Base-by-base conservation (phyloP, 2,329 filamentous ascomycete genomes). In the Alternaria gaisen region DNA sequence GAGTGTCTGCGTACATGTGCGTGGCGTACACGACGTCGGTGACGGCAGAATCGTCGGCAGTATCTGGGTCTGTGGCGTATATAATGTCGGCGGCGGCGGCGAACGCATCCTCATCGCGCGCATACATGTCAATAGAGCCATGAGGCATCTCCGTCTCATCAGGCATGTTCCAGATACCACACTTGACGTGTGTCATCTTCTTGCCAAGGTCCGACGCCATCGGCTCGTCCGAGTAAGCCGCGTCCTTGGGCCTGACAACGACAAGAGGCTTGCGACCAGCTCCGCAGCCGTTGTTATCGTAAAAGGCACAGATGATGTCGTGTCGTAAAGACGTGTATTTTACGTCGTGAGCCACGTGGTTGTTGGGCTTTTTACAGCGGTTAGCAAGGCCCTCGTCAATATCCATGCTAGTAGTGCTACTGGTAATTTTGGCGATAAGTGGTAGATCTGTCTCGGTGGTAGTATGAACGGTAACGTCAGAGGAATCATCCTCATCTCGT, bases 401-500 rank as follows among this genome's bases (percentile, higher is more conserved):
- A 14, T 36, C 32, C 32, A 36, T 36, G 14, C 12, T 36, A 14
- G 11, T 36, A 36, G 32, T 36, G 32, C 32, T 16, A 6, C 32
- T 36, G 14, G 0, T 36, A 14, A 36, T 36, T 0, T 36, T 16
- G 0, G 32, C 32, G 6, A 36, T 36, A 5, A 36, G 32, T 16
- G 32, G 32, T 2, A 12, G 32, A 14, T 14, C 12, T 36, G 2
- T 6, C 6, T 36, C 0, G 11, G 14, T 3, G 3, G 32, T 14
- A 36, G 32, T 36, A 5, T 1, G 12, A 0, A 36, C 0, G 32
- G 32, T 5, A 0, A 14, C 6, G 0, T 36, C 5, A 4, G 14
- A 7, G 7, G 16, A n/a, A 0, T 7, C 9, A 38, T 38, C 16
- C n/a, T 34, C 44, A 2, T 48, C 28, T 16, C 28, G 44, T 28